These are phyloP conservation scores for Fomes fomentarius DNA, from an alignment of 1,284 basidiomycete genomes.

Conservation along the genomic window DNA sequence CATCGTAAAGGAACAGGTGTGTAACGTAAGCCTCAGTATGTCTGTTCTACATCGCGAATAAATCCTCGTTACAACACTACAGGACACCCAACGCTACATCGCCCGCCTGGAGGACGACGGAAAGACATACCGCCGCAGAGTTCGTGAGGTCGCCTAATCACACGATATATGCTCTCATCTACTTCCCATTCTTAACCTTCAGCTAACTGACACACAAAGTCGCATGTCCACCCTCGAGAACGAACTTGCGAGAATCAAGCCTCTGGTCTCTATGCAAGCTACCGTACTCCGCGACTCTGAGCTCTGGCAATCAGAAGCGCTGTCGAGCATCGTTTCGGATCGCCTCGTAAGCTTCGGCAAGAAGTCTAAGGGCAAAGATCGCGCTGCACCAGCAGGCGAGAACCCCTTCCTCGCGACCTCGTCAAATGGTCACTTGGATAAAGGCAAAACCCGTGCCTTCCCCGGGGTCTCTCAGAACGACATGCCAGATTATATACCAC, in stretches of 20 bases:
- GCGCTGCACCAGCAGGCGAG: conserved; percentile 12
- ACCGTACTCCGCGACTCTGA: conserved; percentile 29
- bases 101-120: conserved; percentile 55
- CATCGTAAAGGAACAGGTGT: conserved; percentile 41
- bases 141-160: conserved; percentile 33
- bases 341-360: conserved; percentile 1
- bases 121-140: conserved; percentile 56
- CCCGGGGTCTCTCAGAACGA: background rate
- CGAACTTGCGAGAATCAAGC: conserved; percentile 57
- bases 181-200: background rate
- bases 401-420: background rate
- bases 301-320: conserved; percentile 19
- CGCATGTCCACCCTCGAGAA: conserved; percentile 50
- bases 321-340: background rate
- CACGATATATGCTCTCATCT: background rate
- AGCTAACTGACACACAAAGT: conserved; percentile 49
- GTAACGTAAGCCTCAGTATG: background rate
- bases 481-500: too few relatives aligned
- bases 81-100: conserved; percentile 58
- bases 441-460: background rate
- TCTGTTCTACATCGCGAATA: too few relatives aligned
- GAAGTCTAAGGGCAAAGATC: conserved; percentile 19
- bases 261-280: conserved; percentile 58
- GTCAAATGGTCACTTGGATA: background rate
- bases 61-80: too few relatives aligned